A percentile compares a stretch with the other conserved stretches of the same genome.
Evolutionary conservation across 495 filamentous ascomycete genomes (phyloP).

Genomic region (Niebla homalea): DNA sequence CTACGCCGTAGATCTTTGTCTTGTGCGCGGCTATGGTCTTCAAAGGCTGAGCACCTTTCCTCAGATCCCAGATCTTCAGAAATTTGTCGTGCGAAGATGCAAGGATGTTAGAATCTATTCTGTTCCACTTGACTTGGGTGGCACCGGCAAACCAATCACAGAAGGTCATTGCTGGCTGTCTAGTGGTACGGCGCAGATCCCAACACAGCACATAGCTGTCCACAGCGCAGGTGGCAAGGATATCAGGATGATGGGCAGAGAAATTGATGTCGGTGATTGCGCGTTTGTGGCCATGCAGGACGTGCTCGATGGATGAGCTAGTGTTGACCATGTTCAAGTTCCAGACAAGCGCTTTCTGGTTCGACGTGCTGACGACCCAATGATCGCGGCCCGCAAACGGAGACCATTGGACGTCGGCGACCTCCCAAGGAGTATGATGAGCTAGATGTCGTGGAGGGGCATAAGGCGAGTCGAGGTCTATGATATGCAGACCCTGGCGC

Average conservation of each 20-base stretch:
- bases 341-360: slow-evolving; percentile 92
- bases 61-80: slow-evolving; percentile 81
- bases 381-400: slow-evolving; percentile 79
- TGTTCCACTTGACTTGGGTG: slow-evolving; percentile 92
- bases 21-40: slow-evolving; percentile 76
- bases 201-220: slow-evolving; percentile 91
- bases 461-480: slow-evolving; percentile 85
- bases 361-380: slow-evolving; percentile 89
- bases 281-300: slow-evolving; percentile 76
- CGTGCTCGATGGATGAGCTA: slow-evolving; percentile 70
- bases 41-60: slow-evolving; percentile 66
- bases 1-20: slow-evolving; percentile 93
- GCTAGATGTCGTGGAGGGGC: slow-evolving; percentile 76
- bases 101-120: slow-evolving; percentile 70
- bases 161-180: slow-evolving; percentile 58
- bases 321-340: slow-evolving; percentile 67
- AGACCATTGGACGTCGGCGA: slow-evolving; percentile 97
- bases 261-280: slow-evolving; percentile 98
- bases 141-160: slow-evolving; percentile 92
- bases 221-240: slow-evolving; percentile 80
- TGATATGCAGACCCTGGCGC: slow-evolving; percentile 77
- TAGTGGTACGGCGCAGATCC: slow-evolving; percentile 69
- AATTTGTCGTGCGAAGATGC: slow-evolving; percentile 83
- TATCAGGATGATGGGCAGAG: slow-evolving; percentile 79
- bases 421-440: slow-evolving; percentile 83